These are phyloP conservation scores for Russula sp. DNA, from an alignment of 768 basidiomycete genomes.

Conservation along the genomic window DNA sequence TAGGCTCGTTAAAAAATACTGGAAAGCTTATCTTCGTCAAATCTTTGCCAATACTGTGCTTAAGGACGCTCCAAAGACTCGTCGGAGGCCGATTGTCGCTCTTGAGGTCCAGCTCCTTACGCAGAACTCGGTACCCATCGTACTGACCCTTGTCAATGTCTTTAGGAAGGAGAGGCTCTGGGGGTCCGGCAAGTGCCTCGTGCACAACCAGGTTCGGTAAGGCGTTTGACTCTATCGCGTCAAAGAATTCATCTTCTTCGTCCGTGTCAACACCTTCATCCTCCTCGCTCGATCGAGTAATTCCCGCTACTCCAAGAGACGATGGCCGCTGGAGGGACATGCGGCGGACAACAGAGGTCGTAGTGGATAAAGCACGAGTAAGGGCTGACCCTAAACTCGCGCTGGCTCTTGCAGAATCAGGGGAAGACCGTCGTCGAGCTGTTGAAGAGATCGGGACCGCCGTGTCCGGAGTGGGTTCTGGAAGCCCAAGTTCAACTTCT, in stretches of 20 bases:
- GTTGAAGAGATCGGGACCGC: conserved; percentile 3
- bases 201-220: conserved; percentile 71
- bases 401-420: not conserved
- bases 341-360: conserved; percentile 1
- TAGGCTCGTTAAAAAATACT: conserved; percentile 89
- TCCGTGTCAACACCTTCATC: conserved; percentile 45
- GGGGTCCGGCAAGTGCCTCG: conserved; percentile 48
- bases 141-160: conserved; percentile 42
- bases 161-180: conserved; percentile 30
- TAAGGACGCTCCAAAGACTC: conserved; percentile 91
- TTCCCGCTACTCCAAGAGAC: not conserved
- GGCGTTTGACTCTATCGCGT: conserved; percentile 82
- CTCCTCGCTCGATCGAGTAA: conserved; percentile 23
- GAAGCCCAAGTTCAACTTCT: conserved; percentile 11
- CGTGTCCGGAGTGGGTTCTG: conserved; percentile 2
- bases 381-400: not conserved
- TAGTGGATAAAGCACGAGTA: conserved; percentile 5
- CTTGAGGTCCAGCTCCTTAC: conserved; percentile 52
- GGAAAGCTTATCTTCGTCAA: conserved; percentile 94
- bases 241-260: conserved; percentile 95
- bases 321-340: conserved; percentile 10
- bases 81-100: conserved; percentile 79
- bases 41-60: conserved; percentile 93
- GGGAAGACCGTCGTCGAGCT: not conserved
- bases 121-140: conserved; percentile 57